Evolutionary conservation across 2,329 filamentous ascomycete species (phyloP), one percentile per base, ranked within the genome.

Genomic region (Didymella exigua): DNA sequence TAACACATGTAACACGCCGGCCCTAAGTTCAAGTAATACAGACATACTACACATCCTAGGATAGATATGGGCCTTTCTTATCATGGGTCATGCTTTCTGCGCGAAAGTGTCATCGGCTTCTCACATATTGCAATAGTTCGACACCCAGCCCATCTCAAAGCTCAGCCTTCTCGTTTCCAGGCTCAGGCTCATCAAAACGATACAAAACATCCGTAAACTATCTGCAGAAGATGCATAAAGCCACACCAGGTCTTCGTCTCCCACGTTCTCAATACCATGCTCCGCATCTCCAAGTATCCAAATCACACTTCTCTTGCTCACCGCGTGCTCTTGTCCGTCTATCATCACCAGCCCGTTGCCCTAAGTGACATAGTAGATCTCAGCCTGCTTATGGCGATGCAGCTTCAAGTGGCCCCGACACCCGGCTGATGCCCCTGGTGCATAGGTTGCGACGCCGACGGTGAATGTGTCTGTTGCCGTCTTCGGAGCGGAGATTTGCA

Each of bases 271-370:
- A 45, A 78, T 69, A 2, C 72, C 76, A 66, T 80, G 78, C 61
- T 78, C 74, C 2, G 76, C 74, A 68, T 79, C 65, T 0, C 76
- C 74, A 0, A 78, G 78, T 29, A 80, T 76, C 54, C 73, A 80
- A 1, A 79, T 67, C 7, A 73, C 69, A 42, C 61, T 69, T 4
- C 76, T 77, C 23, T 64, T 66, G 11, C 47, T 38, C 0, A 80
- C 73, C 1, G 43, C 47, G 44, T 73, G 59, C 19, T 72, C 65
- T 6, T 59, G 44, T 3, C 73, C 76, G 40, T 79, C 74, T 14
- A 80, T 72, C 0, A 60, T 68, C 2, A 79, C 67, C 7, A 75
- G 59, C 0, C 75, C 78, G 0, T 54, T 62, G 0, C 78, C 78
- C 0, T 70, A 56, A 0, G 74, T 65, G 16, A 81, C 63, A 48